phyloP scores from a whole-genome alignment of 1,284 basidiomycete species.

The Amylostereum areolatum region DNA sequence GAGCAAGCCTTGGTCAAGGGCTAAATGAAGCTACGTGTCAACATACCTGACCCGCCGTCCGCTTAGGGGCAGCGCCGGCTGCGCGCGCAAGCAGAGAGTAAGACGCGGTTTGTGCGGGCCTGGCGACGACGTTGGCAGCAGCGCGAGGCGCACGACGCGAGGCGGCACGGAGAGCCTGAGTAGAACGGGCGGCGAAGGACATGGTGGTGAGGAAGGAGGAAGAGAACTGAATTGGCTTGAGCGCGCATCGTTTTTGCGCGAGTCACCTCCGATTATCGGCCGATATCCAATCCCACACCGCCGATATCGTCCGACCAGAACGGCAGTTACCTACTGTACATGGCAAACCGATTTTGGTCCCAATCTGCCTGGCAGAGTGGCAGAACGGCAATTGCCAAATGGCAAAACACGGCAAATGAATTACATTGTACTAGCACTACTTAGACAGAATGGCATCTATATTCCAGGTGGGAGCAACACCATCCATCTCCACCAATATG shows the following conservation, averaged over 20 bases:
- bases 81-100: slow-evolving; percentile 69
- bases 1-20: neutral
- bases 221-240: neutral
- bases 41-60: slow-evolving; percentile 18
- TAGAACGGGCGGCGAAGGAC: slow-evolving; percentile 57
- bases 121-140: slow-evolving; percentile 36
- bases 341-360: too few species aligned
- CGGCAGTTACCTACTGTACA: too few species aligned
- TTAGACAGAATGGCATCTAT: too few species aligned
- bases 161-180: slow-evolving; percentile 53
- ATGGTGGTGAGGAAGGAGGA: slow-evolving; percentile 31
- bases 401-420: too few species aligned
- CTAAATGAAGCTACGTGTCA: slow-evolving; percentile 6
- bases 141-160: slow-evolving; percentile 52
- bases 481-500: too few species aligned
- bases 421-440: too few species aligned
- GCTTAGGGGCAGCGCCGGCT: slow-evolving; percentile 33
- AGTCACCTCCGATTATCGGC: neutral
- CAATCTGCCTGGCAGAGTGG: too few species aligned
- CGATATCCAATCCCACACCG: neutral
- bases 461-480: too few species aligned
- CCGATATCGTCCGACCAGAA: neutral
- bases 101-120: slow-evolving; percentile 49
- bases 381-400: too few species aligned
- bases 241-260: neutral